A percentile compares a stretch with the other conserved stretches of the same genome.
phyloP scores from a whole-genome alignment of 2,329 filamentous ascomycete genomes.

The Fusarium sp. region DNA sequence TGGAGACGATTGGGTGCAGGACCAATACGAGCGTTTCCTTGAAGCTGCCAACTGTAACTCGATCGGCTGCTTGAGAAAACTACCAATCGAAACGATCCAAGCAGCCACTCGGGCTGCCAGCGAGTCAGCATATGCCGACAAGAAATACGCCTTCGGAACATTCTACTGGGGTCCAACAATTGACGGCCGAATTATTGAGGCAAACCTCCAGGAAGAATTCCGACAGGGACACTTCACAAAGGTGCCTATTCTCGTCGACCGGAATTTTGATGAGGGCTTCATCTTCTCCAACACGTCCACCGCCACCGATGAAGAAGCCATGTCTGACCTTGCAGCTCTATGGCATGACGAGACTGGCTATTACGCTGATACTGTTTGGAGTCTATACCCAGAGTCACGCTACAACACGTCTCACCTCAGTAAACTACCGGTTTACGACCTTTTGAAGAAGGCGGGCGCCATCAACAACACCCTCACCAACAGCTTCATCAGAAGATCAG shows the following conservation, averaged over 20 bases:
- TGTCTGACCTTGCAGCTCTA: not conserved
- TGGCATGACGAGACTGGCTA: not conserved
- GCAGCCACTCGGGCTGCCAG: not conserved
- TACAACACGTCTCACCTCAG: conserved; percentile 1
- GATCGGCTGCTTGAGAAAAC: not conserved
- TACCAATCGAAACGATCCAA: not conserved
- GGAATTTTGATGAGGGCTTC: conserved; percentile 9
- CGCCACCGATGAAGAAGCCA: not conserved
- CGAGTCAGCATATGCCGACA: not conserved
- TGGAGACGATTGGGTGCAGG: not conserved
- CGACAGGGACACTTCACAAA: conserved; percentile 4
- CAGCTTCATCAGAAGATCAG: conserved; percentile 3
- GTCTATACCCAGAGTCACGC: not conserved
- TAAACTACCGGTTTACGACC: not conserved
- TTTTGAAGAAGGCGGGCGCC: not conserved
- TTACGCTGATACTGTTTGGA: not conserved
- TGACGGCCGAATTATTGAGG: conserved; percentile 1
- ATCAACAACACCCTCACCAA: not conserved
- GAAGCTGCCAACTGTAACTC: not conserved
- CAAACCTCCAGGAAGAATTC: not conserved
- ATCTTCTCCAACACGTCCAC: conserved; percentile 5
- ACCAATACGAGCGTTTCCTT: not conserved
- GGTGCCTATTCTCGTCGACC: conserved; percentile 6
- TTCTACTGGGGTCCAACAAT: conserved; percentile 8
- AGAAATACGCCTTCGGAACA: not conserved